Evolutionary conservation across 208 protist genomes (phyloP).

Genomic region (Wallacemonas collosoma): DNA sequence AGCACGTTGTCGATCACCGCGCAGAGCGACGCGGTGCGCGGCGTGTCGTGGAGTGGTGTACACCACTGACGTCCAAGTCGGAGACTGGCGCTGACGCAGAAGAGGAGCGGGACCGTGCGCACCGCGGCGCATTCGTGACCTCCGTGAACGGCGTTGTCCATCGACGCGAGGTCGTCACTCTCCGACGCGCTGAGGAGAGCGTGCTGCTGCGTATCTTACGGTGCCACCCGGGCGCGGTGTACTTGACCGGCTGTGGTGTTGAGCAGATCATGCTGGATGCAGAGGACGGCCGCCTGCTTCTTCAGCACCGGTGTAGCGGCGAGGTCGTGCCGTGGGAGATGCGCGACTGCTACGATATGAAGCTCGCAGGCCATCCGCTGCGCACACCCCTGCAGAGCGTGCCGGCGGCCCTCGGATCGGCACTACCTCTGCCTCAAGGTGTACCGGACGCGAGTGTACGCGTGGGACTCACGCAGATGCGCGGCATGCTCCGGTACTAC

Average conservation of each 20-base stretch:
- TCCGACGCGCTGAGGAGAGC: constrained; percentile 62
- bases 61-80: too few relatives aligned
- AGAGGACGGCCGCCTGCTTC: constrained; percentile 30
- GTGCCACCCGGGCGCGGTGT: constrained; percentile 45
- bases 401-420: background rate
- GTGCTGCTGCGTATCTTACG: constrained; percentile 64
- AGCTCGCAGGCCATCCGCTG: constrained; percentile 15
- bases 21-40: background rate
- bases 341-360: constrained; percentile 47
- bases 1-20: constrained; percentile 4
- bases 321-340: constrained; percentile 44
- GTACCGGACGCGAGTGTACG: constrained; percentile 25
- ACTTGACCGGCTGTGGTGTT: constrained; percentile 59
- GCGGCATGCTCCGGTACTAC: constrained; percentile 68
- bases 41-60: background rate
- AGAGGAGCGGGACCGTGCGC: too few relatives aligned
- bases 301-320: constrained; percentile 49
- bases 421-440: constrained; percentile 34
- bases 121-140: too few relatives aligned
- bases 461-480: constrained; percentile 35
- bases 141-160: background rate
- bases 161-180: constrained; percentile 29
- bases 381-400: constrained; percentile 2
- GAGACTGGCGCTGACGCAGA: too few relatives aligned
- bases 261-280: constrained; percentile 41